phyloP scores from a whole-genome alignment of 2,329 filamentous ascomycete species.

The Rugonectria rugulosa region DNA sequence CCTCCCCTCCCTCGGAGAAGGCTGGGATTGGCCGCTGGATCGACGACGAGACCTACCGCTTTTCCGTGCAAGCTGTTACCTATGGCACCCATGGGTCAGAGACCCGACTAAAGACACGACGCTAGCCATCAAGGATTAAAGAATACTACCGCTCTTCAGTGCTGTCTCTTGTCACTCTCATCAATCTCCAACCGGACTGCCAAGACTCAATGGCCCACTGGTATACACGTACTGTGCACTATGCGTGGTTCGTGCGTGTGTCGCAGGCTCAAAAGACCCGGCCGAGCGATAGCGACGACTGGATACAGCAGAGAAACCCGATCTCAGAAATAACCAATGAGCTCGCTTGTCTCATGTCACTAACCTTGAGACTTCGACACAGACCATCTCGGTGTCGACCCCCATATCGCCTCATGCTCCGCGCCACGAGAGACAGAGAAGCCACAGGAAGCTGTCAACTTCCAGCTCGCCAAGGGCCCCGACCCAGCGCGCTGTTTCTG shows the following conservation, averaged over 20 bases:
- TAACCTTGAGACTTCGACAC: conserved; percentile 32
- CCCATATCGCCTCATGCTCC: conserved; percentile 25
- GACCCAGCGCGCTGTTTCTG: conserved; percentile 11
- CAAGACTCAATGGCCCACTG: conserved; percentile 13
- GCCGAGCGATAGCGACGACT: conserved; percentile 23
- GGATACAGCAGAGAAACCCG: conserved; percentile 23
- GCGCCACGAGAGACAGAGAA: background rate
- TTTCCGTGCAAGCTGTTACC: background rate
- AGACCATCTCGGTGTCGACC: conserved; percentile 26
- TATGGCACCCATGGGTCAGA: conserved; percentile 10
- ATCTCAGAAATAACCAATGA: conserved; percentile 31
- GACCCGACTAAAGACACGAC: conserved; percentile 22
- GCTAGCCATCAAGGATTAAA: conserved; percentile 12
- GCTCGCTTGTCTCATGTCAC: conserved; percentile 26
- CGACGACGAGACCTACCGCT: background rate
- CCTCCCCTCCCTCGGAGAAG: conserved; percentile 7
- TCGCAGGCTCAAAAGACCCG: conserved; percentile 16
- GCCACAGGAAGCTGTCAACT: conserved; percentile 15
- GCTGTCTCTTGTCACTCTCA: conserved; percentile 20
- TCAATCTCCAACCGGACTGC: conserved; percentile 15
- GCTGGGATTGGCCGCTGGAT: background rate
- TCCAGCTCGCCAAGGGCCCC: conserved; percentile 3
- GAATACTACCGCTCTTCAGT: conserved; percentile 2
- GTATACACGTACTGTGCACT: conserved; percentile 18
- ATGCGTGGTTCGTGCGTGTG: background rate